Conservation (phyloP, 1,139 yeast species). For the Kurtzmaniella natalensis region DNA sequence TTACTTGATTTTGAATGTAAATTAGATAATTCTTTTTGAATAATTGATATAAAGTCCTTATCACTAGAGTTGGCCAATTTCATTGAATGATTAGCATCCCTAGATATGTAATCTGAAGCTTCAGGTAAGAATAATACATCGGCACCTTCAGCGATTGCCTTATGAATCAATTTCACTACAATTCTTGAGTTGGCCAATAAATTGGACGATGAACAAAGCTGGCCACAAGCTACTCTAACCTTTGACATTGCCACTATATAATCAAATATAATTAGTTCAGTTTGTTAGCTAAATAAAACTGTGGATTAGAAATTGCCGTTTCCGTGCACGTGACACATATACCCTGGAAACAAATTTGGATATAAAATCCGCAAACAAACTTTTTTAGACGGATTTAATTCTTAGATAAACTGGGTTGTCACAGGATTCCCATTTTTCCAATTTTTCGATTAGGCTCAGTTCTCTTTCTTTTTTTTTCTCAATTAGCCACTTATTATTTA, state of each 20-base stretch:
- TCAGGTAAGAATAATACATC: slow-evolving; percentile 81
- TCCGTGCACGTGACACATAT: too few relatives aligned
- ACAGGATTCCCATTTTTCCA: too few relatives aligned
- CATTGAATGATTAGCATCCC: slow-evolving; percentile 62
- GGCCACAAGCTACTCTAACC: slow-evolving; percentile 72
- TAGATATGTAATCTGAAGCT: slow-evolving; percentile 84
- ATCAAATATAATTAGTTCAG: too few relatives aligned
- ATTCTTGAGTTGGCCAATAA: slow-evolving; percentile 53
- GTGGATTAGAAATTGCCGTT: too few relatives aligned
- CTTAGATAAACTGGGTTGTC: too few relatives aligned
- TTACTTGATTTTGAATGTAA: slow-evolving; percentile 10
- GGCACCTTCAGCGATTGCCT: slow-evolving; percentile 58
- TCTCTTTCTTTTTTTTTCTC: too few relatives aligned
- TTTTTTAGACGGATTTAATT: too few relatives aligned
- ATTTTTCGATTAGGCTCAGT: too few relatives aligned
- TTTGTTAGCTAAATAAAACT: too few relatives aligned
- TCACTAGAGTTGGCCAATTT: slow-evolving; percentile 50
- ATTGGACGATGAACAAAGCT: slow-evolving; percentile 70
- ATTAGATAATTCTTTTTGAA: slow-evolving; percentile 42
- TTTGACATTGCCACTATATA: slow-evolving; percentile 3
- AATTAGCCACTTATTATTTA: too few relatives aligned
- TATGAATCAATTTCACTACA: slow-evolving; percentile 54
- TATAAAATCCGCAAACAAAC: too few relatives aligned
- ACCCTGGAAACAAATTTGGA: too few relatives aligned
- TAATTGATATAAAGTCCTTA: slow-evolving; percentile 46